Percentiles rank a stretch among this genome's conserved stretches.
These are phyloP conservation scores for Ophiocordyceps camponoti-saundersi DNA, from an alignment of 2,329 filamentous ascomycete genomes.

Conservation along the genomic window DNA sequence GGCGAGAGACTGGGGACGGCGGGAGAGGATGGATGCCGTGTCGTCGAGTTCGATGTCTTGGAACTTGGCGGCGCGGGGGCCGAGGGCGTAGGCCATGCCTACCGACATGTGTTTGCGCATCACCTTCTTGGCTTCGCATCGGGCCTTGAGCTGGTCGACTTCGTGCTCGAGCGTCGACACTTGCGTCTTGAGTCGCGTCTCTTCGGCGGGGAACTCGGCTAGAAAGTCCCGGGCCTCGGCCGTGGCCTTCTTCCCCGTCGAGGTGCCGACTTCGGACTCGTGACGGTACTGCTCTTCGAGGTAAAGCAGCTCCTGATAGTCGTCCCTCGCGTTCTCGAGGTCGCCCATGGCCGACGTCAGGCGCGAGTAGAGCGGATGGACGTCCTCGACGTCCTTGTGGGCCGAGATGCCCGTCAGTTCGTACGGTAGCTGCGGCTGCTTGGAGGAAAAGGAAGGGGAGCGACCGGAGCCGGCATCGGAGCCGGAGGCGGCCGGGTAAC, in stretches of 20 bases:
- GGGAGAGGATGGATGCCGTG: constrained; percentile 7
- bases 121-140: constrained; percentile 23
- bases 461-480: constrained; percentile 1
- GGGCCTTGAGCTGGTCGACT: constrained; percentile 16
- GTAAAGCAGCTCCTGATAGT: constrained; percentile 24
- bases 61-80: constrained; percentile 14
- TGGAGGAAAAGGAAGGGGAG: not conserved
- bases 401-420: constrained; percentile 18
- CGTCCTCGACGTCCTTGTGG: constrained; percentile 17
- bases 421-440: constrained; percentile 9
- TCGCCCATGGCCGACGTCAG: constrained; percentile 26
- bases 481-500: not conserved
- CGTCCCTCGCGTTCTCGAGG: constrained; percentile 28
- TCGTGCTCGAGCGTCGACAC: constrained; percentile 16
- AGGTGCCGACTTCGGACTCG: constrained; percentile 16
- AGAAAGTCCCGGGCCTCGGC: constrained; percentile 27
- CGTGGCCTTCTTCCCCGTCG: constrained; percentile 11
- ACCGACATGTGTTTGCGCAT: constrained; percentile 25
- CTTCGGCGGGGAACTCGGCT: constrained; percentile 20
- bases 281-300: constrained; percentile 20
- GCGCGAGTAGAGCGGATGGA: constrained; percentile 28
- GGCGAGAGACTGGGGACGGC: constrained; percentile 11
- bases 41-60: constrained; percentile 26
- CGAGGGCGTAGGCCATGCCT: constrained; percentile 21
- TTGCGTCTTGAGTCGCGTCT: constrained; percentile 13